Percentiles rank a stretch among this genome's conserved stretches.
phyloP scores from a whole-genome alignment of 73 alveolate species.

The Paramecium sexaurelia region DNA sequence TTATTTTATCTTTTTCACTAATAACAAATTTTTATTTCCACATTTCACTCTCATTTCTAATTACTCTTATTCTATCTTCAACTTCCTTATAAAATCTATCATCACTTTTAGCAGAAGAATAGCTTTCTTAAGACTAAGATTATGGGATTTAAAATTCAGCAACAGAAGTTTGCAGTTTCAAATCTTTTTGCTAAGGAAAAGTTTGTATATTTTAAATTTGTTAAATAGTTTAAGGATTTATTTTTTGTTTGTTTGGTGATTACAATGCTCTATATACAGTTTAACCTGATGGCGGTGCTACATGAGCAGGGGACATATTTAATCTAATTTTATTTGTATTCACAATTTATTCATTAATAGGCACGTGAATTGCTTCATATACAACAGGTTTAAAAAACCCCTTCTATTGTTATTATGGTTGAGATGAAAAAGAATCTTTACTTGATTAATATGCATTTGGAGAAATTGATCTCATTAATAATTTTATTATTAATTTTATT shows the following conservation, averaged over 20 bases:
- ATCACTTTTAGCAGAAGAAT: background rate
- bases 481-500: slow-evolving; percentile 32
- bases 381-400: background rate
- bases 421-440: background rate
- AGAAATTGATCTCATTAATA: slow-evolving; percentile 23
- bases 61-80: slow-evolving; percentile 34
- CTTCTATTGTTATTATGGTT: background rate
- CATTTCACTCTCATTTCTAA: background rate
- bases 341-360: background rate
- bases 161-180: background rate
- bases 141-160: background rate
- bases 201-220: background rate
- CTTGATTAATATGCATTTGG: background rate
- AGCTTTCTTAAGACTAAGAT: background rate
- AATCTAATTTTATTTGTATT: background rate
- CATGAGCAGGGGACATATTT: background rate
- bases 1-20: slow-evolving; percentile 1
- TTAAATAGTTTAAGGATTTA: background rate
- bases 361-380: slow-evolving; percentile 45
- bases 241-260: background rate
- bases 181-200: background rate
- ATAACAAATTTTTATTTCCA: slow-evolving; percentile 23
- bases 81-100: background rate
- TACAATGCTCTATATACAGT: background rate
- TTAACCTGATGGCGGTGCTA: slow-evolving; percentile 22